These are phyloP conservation scores for Heimioporus retisporus DNA, from an alignment of 1,284 basidiomycete species.

Conservation along the genomic window DNA sequence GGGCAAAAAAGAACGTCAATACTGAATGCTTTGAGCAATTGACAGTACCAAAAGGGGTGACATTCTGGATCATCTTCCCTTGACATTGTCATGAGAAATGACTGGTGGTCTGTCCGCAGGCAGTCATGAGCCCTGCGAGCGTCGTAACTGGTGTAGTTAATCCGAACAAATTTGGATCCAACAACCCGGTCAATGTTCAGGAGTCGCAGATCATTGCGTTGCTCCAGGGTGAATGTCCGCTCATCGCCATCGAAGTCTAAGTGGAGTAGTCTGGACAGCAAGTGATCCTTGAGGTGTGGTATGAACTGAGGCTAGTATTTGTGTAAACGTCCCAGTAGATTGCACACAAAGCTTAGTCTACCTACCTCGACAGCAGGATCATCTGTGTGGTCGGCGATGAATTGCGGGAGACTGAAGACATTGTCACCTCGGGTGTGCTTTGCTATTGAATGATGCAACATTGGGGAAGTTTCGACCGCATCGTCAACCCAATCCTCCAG, in stretches of 20 bases:
- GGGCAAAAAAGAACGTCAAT: too few species aligned
- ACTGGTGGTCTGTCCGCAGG: too few species aligned
- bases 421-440: conserved; percentile 7
- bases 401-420: not conserved
- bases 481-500: not conserved
- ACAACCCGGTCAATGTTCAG: not conserved
- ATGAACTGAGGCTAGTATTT: not conserved
- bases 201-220: not conserved
- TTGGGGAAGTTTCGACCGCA: not conserved
- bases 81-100: too few species aligned
- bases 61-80: too few species aligned
- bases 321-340: too few species aligned
- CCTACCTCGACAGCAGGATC: conserved; percentile 9
- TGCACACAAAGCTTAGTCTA: not conserved
- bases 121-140: too few species aligned
- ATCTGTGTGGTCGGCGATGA: not conserved
- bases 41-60: too few species aligned
- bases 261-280: not conserved
- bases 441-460: not conserved
- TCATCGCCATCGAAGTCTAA: conserved; percentile 3
- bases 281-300: conserved; percentile 5
- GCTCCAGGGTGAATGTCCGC: not conserved
- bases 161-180: not conserved
- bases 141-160: not conserved
- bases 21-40: too few species aligned